Percentiles rank a stretch among this genome's conserved stretches.
Evolutionary conservation across 169 alveolate species (phyloP).

Genomic region (Plasmodium gallinaceum): DNA sequence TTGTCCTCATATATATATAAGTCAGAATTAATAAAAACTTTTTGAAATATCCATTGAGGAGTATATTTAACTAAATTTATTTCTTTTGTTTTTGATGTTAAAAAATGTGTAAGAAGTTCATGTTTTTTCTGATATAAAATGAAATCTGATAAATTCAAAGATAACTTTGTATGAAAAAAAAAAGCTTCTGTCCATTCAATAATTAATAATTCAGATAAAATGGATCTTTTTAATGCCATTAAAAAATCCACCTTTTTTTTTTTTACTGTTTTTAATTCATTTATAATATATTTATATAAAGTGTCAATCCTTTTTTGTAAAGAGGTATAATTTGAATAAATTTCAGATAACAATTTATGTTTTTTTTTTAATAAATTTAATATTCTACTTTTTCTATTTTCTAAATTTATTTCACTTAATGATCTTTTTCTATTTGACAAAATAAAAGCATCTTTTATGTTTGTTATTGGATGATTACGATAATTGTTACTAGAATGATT

Average conservation of each 20-base stretch:
- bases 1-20: conserved; percentile 52
- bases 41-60: conserved; percentile 63
- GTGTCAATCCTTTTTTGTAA: conserved; percentile 88
- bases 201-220: conserved; percentile 85
- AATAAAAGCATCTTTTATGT: conserved; percentile 91
- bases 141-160: conserved; percentile 48
- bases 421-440: conserved; percentile 85
- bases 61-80: conserved; percentile 35
- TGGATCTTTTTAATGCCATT: conserved; percentile 88
- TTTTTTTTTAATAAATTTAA: conserved; percentile 83
- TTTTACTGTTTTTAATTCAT: conserved; percentile 84
- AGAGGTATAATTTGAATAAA: conserved; percentile 88
- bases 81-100: conserved; percentile 11
- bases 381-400: conserved; percentile 81
- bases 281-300: conserved; percentile 83
- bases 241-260: conserved; percentile 84
- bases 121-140: conserved; percentile 67
- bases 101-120: conserved; percentile 33
- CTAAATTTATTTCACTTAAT: conserved; percentile 84
- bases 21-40: conserved; percentile 31
- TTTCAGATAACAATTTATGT: conserved; percentile 87
- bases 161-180: conserved; percentile 59
- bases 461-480: conserved; percentile 90
- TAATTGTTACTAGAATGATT: conserved; percentile 86
- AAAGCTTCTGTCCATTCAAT: conserved; percentile 92